A percentile compares a stretch with the other conserved stretches of the same genome.
These are phyloP conservation scores for Zoysia japonica DNA, from an alignment of 176 grass and related monocot species.

Conservation along the genomic window DNA sequence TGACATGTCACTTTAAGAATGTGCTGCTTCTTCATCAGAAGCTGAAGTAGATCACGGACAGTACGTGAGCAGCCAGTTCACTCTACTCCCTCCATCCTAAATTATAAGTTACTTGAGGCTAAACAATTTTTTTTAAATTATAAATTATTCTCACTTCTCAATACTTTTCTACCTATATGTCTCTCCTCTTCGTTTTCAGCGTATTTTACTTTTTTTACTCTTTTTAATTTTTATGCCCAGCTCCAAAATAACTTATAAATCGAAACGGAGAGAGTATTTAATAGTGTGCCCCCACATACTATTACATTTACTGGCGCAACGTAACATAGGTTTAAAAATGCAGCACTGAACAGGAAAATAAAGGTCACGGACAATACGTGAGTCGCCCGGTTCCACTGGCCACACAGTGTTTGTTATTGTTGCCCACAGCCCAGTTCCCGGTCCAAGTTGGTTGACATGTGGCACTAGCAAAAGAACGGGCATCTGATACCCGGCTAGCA, in stretches of 20 bases:
- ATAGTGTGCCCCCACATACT: too few relatives aligned
- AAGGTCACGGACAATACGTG: conserved; percentile 39
- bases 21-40: conserved; percentile 30
- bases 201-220: too few relatives aligned
- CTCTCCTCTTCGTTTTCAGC: too few relatives aligned
- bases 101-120: too few relatives aligned
- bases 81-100: too few relatives aligned
- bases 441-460: not conserved
- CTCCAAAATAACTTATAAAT: too few relatives aligned
- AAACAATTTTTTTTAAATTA: too few relatives aligned
- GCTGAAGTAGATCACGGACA: conserved; percentile 43
- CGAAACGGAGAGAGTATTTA: too few relatives aligned
- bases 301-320: not conserved
- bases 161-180: too few relatives aligned
- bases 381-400: conserved; percentile 14
- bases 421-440: conserved; percentile 10
- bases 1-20: conserved; percentile 54
- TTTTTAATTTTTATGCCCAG: too few relatives aligned
- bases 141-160: too few relatives aligned
- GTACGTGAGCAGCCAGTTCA: conserved; percentile 28
- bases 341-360: not conserved
- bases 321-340: conserved; percentile 4
- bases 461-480: not conserved
- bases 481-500: not conserved
- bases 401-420: conserved; percentile 21